phyloP scores from a whole-genome alignment of 139 green algal genomes.

The Microglena sp. region DNA sequence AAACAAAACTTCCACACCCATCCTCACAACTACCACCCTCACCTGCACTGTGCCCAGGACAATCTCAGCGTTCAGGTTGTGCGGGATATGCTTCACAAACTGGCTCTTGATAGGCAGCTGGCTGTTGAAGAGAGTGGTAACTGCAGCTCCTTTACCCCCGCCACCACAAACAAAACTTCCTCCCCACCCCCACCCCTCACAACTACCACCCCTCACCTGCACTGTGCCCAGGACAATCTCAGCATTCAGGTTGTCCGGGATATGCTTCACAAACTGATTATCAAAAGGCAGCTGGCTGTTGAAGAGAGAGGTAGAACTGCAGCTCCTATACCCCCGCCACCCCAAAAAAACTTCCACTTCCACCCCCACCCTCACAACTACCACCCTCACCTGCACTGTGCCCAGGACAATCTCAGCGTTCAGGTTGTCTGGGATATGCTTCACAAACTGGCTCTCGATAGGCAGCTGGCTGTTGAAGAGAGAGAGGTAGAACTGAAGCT shows the following conservation, averaged over 20 bases:
- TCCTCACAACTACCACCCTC: too few species aligned
- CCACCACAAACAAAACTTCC: too few species aligned
- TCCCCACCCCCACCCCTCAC: too few species aligned
- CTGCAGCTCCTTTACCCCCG: constrained; percentile 82
- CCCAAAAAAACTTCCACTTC: too few species aligned
- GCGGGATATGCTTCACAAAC: constrained; percentile 71
- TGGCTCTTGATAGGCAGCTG: constrained; percentile 97
- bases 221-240: constrained; percentile 92
- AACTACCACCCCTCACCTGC: constrained; percentile 32
- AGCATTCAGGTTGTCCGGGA: constrained; percentile 92
- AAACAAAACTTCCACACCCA: too few species aligned
- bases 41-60: constrained; percentile 73
- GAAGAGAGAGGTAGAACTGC: constrained; percentile 98
- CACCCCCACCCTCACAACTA: too few species aligned
- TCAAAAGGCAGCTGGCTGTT: constrained; percentile 98
- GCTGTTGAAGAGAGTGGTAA: constrained; percentile 95
- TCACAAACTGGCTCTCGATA: constrained; percentile 91
- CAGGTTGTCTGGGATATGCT: constrained; percentile 79
- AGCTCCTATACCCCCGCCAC: constrained; percentile 77
- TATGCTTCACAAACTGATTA: constrained; percentile 75
- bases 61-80: constrained; percentile 97
- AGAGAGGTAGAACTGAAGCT: constrained; percentile 98
- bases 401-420: constrained; percentile 97
- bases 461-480: constrained; percentile 97
- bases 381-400: constrained; percentile 49